Evolutionary conservation across 495 filamentous ascomycete genomes (phyloP).

Genomic region (Xylaria nigripes): DNA sequence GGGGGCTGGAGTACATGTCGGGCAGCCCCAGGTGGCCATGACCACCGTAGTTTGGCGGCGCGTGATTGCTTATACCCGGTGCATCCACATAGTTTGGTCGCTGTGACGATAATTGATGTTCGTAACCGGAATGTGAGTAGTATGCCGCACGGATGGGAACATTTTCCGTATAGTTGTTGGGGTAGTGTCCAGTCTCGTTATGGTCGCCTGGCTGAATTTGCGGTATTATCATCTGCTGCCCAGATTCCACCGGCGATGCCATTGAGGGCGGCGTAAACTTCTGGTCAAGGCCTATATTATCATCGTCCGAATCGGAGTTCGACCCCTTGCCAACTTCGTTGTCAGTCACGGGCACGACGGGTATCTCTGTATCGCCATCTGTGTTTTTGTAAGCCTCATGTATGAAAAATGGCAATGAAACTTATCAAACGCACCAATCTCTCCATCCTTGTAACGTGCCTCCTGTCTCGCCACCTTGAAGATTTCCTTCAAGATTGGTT

Average conservation of each 20-base stretch:
- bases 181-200: conserved; percentile 25
- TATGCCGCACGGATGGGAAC: conserved; percentile 23
- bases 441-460: conserved; percentile 50
- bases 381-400: conserved; percentile 7
- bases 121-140: conserved; percentile 21
- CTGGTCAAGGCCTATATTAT: conserved; percentile 20
- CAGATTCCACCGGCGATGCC: conserved; percentile 20
- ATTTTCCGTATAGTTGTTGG: conserved; percentile 24
- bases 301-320: conserved; percentile 25
- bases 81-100: conserved; percentile 29
- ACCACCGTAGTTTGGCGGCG: conserved; percentile 15
- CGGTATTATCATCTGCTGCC: conserved; percentile 20
- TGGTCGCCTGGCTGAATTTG: conserved; percentile 21
- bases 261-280: conserved; percentile 15
- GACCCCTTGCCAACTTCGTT: conserved; percentile 10
- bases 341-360: conserved; percentile 30
- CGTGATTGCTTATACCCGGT: conserved; percentile 17
- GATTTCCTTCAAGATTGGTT: conserved; percentile 50
- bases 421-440: conserved; percentile 46
- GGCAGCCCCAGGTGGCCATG: conserved; percentile 22
- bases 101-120: conserved; percentile 22
- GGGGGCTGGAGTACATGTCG: conserved; percentile 30
- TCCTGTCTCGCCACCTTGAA: conserved; percentile 59
- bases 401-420: background rate
- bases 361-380: conserved; percentile 35